A percentile compares a stretch with the other conserved stretches of the same genome.
Conservation (phyloP, 1,284 basidiomycete species). For the Thecaphora frezii region DNA sequence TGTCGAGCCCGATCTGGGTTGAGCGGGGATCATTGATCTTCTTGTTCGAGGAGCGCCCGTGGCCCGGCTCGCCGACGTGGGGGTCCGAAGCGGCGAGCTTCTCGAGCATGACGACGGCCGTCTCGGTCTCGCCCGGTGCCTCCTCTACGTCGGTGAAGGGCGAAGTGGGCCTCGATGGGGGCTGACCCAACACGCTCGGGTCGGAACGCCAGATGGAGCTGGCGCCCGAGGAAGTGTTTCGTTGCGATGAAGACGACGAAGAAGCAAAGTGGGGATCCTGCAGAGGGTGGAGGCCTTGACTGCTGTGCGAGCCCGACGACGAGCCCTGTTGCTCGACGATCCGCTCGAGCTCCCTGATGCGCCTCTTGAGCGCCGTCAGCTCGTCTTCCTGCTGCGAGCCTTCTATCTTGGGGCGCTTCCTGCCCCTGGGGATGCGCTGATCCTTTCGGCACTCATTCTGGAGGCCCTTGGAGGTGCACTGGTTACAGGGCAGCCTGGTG, state of each 20-base stretch:
- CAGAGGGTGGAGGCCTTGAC: background rate
- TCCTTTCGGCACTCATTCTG: slow-evolving; percentile 41
- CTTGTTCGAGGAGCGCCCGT: slow-evolving; percentile 20
- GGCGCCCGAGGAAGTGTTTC: background rate
- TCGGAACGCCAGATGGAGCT: background rate
- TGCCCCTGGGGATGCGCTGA: slow-evolving; percentile 28
- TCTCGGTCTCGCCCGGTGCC: slow-evolving; percentile 21
- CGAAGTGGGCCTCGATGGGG: background rate
- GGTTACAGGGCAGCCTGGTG: slow-evolving; percentile 34
- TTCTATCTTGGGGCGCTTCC: slow-evolving; percentile 27
- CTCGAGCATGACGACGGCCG: slow-evolving; percentile 22
- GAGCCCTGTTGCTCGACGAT: slow-evolving; percentile 7
- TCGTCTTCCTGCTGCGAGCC: slow-evolving; percentile 10
- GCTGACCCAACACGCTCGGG: background rate
- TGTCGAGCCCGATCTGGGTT: slow-evolving; percentile 7
- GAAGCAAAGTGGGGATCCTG: background rate
- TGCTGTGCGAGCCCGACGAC: slow-evolving; percentile 7
- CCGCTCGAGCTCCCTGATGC: slow-evolving; percentile 24
- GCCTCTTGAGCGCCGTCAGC: slow-evolving; percentile 19
- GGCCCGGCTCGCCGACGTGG: slow-evolving; percentile 21
- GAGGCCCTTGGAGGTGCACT: slow-evolving; percentile 42
- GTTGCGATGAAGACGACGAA: background rate
- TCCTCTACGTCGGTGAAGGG: slow-evolving; percentile 12
- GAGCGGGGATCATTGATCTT: slow-evolving; percentile 18
- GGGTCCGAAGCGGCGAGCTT: slow-evolving; percentile 34